Percentiles rank a stretch among this genome's conserved stretches.
Conservation (phyloP, 768 basidiomycete genomes). For the Astraeus odoratus region DNA sequence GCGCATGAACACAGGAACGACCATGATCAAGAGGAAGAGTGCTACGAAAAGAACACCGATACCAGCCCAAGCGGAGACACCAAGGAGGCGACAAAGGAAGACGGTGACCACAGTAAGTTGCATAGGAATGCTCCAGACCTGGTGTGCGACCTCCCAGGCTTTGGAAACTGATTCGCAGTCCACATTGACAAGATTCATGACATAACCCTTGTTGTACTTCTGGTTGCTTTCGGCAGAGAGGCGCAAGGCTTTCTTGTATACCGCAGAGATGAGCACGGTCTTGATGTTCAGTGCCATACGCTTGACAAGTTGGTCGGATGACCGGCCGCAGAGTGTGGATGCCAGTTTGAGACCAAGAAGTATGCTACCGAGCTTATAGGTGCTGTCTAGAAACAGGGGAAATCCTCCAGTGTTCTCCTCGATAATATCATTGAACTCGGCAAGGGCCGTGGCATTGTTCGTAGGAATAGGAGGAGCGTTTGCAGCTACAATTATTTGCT, state of each 20-base stretch:
- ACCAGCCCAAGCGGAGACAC: constrained; percentile 24
- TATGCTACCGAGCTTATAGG: constrained; percentile 18
- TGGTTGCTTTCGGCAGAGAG: constrained; percentile 21
- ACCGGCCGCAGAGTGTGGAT: constrained; percentile 21
- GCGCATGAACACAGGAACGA: constrained; percentile 27
- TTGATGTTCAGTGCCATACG: constrained; percentile 25
- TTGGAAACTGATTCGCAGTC: constrained; percentile 25
- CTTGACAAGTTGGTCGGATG: constrained; percentile 23
- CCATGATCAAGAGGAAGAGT: constrained; percentile 22
- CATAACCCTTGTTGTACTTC: constrained; percentile 21
- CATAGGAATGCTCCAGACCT: constrained; percentile 22
- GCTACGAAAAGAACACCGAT: constrained; percentile 19
- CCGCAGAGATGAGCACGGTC: constrained; percentile 22
- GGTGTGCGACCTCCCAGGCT: constrained; percentile 22
- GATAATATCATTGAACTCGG: constrained; percentile 15
- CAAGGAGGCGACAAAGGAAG: constrained; percentile 20
- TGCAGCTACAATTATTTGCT: constrained; percentile 21
- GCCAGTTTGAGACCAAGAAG: constrained; percentile 20
- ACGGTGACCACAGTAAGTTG: constrained; percentile 17
- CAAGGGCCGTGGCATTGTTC: constrained; percentile 16
- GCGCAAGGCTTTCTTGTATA: constrained; percentile 25
- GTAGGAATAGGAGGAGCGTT: constrained; percentile 14
- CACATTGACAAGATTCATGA: constrained; percentile 26
- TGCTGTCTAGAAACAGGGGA: constrained; percentile 20
- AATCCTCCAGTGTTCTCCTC: constrained; percentile 22